These are phyloP conservation scores for Fagopyrum tataricum DNA, from an alignment of 148 eudicot species.

Conservation along the genomic window DNA sequence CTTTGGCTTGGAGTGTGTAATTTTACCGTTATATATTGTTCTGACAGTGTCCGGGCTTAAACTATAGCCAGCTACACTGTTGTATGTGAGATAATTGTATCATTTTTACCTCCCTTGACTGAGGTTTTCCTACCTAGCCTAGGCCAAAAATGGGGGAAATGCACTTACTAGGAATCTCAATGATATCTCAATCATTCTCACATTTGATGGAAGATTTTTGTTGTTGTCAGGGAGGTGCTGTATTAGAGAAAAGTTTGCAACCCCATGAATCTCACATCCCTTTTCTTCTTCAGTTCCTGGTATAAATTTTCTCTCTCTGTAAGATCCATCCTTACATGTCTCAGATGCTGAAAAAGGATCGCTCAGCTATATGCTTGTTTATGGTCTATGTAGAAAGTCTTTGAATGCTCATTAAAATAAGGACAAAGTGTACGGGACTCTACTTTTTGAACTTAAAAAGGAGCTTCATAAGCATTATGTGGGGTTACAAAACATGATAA, in stretches of 20 bases:
- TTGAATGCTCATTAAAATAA: not conserved
- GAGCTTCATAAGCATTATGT: not conserved
- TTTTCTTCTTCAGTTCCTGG: constrained; percentile 92
- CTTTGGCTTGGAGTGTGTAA: too few relatives aligned
- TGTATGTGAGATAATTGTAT: too few relatives aligned
- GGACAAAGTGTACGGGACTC: not conserved
- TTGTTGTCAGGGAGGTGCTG: constrained; percentile 64
- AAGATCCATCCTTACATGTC: not conserved
- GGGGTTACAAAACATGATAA: not conserved
- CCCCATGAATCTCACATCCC: constrained; percentile 98
- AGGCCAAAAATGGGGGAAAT: too few relatives aligned
- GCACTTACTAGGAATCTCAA: too few relatives aligned
- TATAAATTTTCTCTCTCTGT: constrained; percentile 16
- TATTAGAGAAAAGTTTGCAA: constrained; percentile 67
- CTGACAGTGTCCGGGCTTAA: too few relatives aligned
- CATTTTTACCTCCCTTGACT: too few relatives aligned
- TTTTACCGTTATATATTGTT: too few relatives aligned
- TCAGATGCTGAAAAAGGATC: not conserved
- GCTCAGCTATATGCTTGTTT: not conserved
- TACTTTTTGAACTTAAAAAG: not conserved
- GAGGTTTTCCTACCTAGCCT: too few relatives aligned
- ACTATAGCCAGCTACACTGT: too few relatives aligned
- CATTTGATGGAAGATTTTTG: not conserved
- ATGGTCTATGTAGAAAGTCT: not conserved
- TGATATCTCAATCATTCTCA: too few relatives aligned